Evolutionary conservation across 2,329 filamentous ascomycete genomes (phyloP), one percentile per base, ranked within the genome.

Genomic region (Septoria linicola): DNA sequence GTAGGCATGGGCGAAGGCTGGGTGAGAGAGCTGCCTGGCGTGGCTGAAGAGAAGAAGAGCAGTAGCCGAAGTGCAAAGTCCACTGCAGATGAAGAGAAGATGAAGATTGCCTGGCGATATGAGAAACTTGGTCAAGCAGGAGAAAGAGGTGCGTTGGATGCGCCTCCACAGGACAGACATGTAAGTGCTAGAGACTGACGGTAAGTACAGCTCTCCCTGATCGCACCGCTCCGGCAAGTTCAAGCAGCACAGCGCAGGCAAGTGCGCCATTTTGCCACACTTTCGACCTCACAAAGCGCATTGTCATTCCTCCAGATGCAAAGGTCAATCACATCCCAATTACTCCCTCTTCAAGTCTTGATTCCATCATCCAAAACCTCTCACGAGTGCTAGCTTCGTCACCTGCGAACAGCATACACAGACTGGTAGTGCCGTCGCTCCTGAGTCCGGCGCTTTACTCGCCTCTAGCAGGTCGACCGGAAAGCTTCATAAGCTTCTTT

Each of bases 101-200:
- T 99, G 93, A 97, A 96, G 74, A 99, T 99, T 74, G 93, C 93
- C 3, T 99, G 93, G 93, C 81, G 93, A 69, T 99, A 99, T 72
- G 91, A 97, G 70, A 81, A 83, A 27, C 71, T 97, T 46, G 87
- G 87, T 13, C 85, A 87, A 59, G 84, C 84, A 61, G 83, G 83
- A 35, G 78, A 77, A 45, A 70, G 82, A 84, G 83, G 85, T 87
- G 76, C 71, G 80, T 66, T 31, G 40, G 27, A 34, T 46, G 19
- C 20, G 19, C 21, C 16, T 14, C n/a, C 17, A 39, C 20, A 16
- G 8, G 19, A 17, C 14, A n/a, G n/a, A n/a, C n/a, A n/a, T n/a
- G n/a, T n/a, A n/a, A n/a, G n/a, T n/a, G n/a, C n/a, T n/a, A n/a
- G n/a, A 17, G 17, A 49, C 59, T 61, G 51, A 61, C 52, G 59